Base-by-base conservation (phyloP, 1,284 basidiomycete species). In the Pterula multifida region DNA sequence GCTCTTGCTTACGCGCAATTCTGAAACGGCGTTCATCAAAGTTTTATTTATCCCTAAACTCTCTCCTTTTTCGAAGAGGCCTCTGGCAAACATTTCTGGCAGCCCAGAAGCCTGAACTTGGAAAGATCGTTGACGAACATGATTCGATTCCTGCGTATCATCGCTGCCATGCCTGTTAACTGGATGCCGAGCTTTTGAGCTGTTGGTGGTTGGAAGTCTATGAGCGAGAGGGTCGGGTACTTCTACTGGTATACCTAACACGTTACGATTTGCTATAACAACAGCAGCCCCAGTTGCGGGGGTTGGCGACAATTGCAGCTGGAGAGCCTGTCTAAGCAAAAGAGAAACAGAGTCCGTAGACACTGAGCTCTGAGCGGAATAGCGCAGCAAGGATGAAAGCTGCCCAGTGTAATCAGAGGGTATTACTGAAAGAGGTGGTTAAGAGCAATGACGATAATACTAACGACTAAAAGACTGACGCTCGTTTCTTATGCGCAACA, bases 401-500 rank as follows among this genome's bases (percentile, higher is more conserved):
- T 94, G 84, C 0, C 73, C 76, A 52, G 81, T 89, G 62, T 95
- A 93, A 63, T 94, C 91, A 17, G 83, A 75, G 3, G 82, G 75
- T 53, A 96, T 81, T 32, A 96, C 91, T 91, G 57, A 17, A 49
- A 32, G 48, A 24, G 25, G 55, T 58, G 24, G 54, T 53, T 48
- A 54, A 39, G 49, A 48, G 54, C 55, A 47, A 42, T 55, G 28
- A 45, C 47, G 11, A 46, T 52, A 19, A 45, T 55, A 13, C 26
- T 28, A 32, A 15, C 12, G 45, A 51, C 45, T 12, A 49, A 44
- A 6, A 47, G 23, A 67, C 85, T 66, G 58, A 91, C 90, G 65
- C 60, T 85, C 75, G 60, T 91, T 92, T 42, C 93, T 81, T 58
- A 95, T 89, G 45, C 94, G 80, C 52, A 96, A 76, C 11, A 97